Conservation (phyloP, 169 alveolate species). For the Babesia divergens region DNA sequence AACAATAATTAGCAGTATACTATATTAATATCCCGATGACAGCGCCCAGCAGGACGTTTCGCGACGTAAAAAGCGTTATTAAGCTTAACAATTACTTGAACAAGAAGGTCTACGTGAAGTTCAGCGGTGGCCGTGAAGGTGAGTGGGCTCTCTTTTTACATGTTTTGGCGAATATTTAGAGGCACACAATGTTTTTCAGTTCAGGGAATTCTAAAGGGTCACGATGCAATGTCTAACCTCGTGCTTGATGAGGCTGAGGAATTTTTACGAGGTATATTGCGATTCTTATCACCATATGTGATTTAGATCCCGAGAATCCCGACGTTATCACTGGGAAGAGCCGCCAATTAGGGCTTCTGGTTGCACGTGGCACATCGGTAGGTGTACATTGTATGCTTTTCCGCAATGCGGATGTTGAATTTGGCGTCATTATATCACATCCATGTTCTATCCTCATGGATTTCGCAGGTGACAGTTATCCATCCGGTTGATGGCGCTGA, state of each 20-base stretch:
- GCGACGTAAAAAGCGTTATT: slow-evolving; percentile 79
- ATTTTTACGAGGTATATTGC: slow-evolving; percentile 76
- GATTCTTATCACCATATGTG: not conserved
- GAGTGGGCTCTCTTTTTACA: not conserved
- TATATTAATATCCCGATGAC: slow-evolving; percentile 21
- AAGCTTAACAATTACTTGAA: slow-evolving; percentile 77
- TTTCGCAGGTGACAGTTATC: slow-evolving; percentile 72
- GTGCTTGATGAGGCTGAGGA: slow-evolving; percentile 87
- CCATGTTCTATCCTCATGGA: no score
- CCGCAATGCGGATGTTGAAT: not conserved
- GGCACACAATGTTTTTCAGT: slow-evolving; percentile 64
- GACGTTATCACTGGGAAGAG: slow-evolving; percentile 75
- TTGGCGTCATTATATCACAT: no score
- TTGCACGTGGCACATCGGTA: slow-evolving; percentile 89
- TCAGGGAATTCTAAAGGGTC: slow-evolving; percentile 85
- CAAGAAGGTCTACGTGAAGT: slow-evolving; percentile 81
- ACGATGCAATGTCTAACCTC: slow-evolving; percentile 83
- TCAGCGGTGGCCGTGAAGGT: slow-evolving; percentile 87
- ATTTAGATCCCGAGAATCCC: slow-evolving; percentile 79
- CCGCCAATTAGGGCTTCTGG: slow-evolving; percentile 81
- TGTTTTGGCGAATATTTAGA: no score
- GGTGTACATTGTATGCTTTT: not conserved
- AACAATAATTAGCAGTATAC: no score
- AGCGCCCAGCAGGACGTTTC: slow-evolving; percentile 57
- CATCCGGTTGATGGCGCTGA: slow-evolving; percentile 85